These are phyloP conservation scores for Aspergillus felis DNA, from an alignment of 2,329 filamentous ascomycete genomes.

Conservation along the genomic window DNA sequence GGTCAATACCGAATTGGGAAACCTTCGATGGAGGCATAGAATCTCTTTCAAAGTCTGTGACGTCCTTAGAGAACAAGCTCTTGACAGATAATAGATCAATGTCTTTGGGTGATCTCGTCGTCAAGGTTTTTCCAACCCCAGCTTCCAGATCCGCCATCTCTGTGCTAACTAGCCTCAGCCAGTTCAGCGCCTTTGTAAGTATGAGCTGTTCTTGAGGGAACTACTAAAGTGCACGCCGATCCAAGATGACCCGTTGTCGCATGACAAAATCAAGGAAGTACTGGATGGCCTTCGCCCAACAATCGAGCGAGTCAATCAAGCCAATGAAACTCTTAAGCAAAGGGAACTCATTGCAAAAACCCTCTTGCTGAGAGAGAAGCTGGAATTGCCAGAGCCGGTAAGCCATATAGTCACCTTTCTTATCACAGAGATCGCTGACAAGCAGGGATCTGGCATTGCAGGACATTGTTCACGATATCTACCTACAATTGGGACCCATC, in stretches of 20 bases:
- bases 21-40: constrained; percentile 83
- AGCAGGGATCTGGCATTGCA: constrained; percentile 15
- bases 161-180: constrained; percentile 54
- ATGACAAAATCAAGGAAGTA: constrained; percentile 73
- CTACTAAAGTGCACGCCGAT: constrained; percentile 79
- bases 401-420: constrained; percentile 15
- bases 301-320: constrained; percentile 75
- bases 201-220: constrained; percentile 81
- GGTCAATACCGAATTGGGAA: constrained; percentile 68
- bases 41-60: constrained; percentile 69
- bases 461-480: constrained; percentile 48
- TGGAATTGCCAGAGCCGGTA: constrained; percentile 71
- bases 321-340: constrained; percentile 70
- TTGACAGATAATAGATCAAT: constrained; percentile 69
- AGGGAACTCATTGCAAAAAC: constrained; percentile 73
- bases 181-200: constrained; percentile 87
- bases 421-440: background rate
- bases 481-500: constrained; percentile 76
- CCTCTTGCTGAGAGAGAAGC: constrained; percentile 76
- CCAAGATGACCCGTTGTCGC: constrained; percentile 76
- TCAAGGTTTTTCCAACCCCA: constrained; percentile 61
- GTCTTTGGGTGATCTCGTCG: constrained; percentile 78
- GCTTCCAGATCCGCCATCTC: background rate
- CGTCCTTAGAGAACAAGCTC: constrained; percentile 62
- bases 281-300: constrained; percentile 68